Percentiles rank a stretch among this genome's conserved stretches.
These are phyloP conservation scores for Pouteria campechiana DNA, from an alignment of 179 eudicot genomes.

Conservation along the genomic window DNA sequence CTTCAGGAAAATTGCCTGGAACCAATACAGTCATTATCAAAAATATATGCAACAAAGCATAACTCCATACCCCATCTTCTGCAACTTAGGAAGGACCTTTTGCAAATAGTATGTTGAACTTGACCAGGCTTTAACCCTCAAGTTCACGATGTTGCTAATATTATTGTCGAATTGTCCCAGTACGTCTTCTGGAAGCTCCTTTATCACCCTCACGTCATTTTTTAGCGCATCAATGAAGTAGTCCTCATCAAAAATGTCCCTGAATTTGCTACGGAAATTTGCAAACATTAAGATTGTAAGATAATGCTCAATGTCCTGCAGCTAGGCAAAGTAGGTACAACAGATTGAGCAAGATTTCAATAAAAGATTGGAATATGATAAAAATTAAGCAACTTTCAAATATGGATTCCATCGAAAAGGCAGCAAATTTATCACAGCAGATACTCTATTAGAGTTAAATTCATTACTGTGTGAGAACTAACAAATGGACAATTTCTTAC, in stretches of 20 bases:
- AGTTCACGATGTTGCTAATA: slow-evolving; percentile 84
- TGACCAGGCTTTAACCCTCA: slow-evolving; percentile 97
- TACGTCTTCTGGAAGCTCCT: slow-evolving; percentile 73
- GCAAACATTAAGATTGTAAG: not conserved
- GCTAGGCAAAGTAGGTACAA: no score
- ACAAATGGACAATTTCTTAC: no score
- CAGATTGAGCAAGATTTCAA: no score
- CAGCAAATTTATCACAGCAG: no score
- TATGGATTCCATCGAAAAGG: no score
- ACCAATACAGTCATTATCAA: not conserved
- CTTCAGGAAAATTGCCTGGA: no score
- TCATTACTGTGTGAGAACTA: no score
- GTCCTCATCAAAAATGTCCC: slow-evolving; percentile 93
- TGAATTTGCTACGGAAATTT: slow-evolving; percentile 63
- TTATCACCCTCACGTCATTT: slow-evolving; percentile 69
- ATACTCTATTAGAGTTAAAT: no score
- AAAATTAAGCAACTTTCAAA: no score
- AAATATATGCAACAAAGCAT: not conserved
- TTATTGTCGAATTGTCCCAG: slow-evolving; percentile 68
- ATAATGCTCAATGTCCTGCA: not conserved
- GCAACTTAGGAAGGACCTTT: slow-evolving; percentile 82
- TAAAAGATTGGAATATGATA: no score
- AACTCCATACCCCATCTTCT: slow-evolving; percentile 54
- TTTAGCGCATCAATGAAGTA: slow-evolving; percentile 83
- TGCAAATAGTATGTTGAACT: slow-evolving; percentile 73